Percentiles rank a stretch among this genome's conserved stretches.
phyloP scores from a whole-genome alignment of 495 filamentous ascomycete species.

The Podospora conica region DNA sequence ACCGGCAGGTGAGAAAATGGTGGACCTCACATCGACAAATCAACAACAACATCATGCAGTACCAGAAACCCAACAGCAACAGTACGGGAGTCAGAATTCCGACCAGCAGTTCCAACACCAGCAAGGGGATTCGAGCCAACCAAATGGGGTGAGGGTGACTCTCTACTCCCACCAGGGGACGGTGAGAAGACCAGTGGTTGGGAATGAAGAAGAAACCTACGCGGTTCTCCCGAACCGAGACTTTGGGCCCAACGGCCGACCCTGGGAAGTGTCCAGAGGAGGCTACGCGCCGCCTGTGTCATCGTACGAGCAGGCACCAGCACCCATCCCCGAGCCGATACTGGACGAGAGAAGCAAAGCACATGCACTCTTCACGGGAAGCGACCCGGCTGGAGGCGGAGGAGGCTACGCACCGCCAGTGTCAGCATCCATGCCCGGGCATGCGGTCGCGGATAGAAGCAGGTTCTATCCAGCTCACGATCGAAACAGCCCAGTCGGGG shows the following conservation, averaged over 20 bases:
- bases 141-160: not conserved
- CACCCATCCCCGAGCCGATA: not conserved
- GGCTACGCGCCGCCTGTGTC: not conserved
- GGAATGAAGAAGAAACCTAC: not conserved
- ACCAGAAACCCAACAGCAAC: not conserved
- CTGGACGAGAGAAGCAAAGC: not conserved
- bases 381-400: not conserved
- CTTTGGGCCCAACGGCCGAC: not conserved
- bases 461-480: not conserved
- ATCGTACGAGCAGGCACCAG: not conserved
- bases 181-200: too few species aligned
- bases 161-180: not conserved
- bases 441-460: not conserved
- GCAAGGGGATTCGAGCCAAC: not conserved
- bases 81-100: not conserved
- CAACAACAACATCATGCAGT: not conserved
- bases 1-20: not conserved
- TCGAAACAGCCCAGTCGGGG: not conserved
- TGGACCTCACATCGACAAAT: constrained; percentile 13
- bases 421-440: not conserved
- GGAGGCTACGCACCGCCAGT: not conserved
- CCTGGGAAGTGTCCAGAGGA: not conserved
- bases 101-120: not conserved
- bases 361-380: too few species aligned
- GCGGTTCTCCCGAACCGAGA: not conserved